Evolutionary conservation across 2,329 filamentous ascomycete species (phyloP), one percentile per base, ranked within the genome.

Genomic region (Fusarium dimerum): DNA sequence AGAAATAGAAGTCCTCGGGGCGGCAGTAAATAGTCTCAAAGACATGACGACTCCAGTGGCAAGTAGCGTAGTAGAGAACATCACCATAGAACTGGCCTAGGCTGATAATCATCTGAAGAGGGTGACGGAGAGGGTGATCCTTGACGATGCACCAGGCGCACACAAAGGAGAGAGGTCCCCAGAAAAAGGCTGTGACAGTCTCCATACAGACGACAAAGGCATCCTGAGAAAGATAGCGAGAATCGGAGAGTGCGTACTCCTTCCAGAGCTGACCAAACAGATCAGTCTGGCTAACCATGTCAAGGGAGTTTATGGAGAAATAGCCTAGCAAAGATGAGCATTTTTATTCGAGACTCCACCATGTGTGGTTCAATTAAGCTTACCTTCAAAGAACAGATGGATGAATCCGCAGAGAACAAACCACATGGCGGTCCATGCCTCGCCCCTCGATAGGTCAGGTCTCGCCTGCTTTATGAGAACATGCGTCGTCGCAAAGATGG

Each of bases 391-490:
- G 57, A 75, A 69, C 18, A 74, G 47, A 55, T 76, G 74, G 54
- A 76, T 77, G 55, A 60, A 80, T 68, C 74, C 81, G 79, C 87
- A 89, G 13, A 93, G 76, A 18, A 87, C 79, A 69, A 92, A 92
- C 90, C 90, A 93, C 71, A 90, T 71, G 18, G 87, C 81, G 5
- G 81, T 81, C 12, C 79, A 61, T 43, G 84, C 76, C 59, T 91
- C 88, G 26, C 68, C 68, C 8, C 62, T 70, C 34, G 76, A 73
- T 47, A 90, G 66, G 10, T 70, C 74, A 2, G 84, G 82, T 16
- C 82, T 76, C 40, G 77, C 64, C 52, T 71, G 72, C 59, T 79
- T 82, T 54, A 83, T 76, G 36, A 85, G 58, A 9, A 78, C 52
- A 50, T 80, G 81, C 4, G 85, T 85, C 8, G 76, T 64, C 20